Evolutionary conservation across 805 yeast species (phyloP), one percentile per base, ranked within the genome.

Genomic region (Naumovozyma castellii): DNA sequence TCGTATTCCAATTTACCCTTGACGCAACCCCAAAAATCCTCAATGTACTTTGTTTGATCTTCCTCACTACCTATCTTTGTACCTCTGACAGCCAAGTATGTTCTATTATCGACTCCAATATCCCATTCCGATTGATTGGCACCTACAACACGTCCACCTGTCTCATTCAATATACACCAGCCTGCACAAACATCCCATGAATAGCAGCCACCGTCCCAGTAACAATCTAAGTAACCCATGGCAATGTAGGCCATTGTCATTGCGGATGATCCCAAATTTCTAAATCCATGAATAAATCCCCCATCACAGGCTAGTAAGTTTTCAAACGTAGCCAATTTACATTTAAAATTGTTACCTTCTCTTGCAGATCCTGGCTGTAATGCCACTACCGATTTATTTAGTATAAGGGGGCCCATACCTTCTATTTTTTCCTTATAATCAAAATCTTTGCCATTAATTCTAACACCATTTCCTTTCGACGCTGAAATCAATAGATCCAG

Each of bases 241-340:
- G 83, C 80, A 10, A 74, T 75, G 33, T 72, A 71, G 13, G 78
- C 71, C 34, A 76, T 52, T 40, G 77, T 75, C 72, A 77, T 68
- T 3, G 84, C 84, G 1, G 83, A 80, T 1, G 82, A 75, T 2
- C 84, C 84, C 41, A 75, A 56, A 14, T 75, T 67, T 50, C 84
- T 66, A 53, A 73, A 74, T 0, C 84, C 83, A 61, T 90, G 97
- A 25, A 87, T 77, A 41, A 90, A 72, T 9, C 90, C 92, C 19
- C 96, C 96, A 60, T 92, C 97, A 53, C 75, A 85, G 49, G 87
- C 79, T 39, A 90, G 62, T 50, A 84, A 79, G 50, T 84, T 88
- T 33, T 88, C 74, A 56, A 85, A 95, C 0, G 94, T 95, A 34
- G 84, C 61, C 43, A 68, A 72, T 16, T 90, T 70, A 41, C 76